These are phyloP conservation scores for Xylariaceae sp. DNA, from an alignment of 2,329 filamentous ascomycete genomes.

Conservation along the genomic window DNA sequence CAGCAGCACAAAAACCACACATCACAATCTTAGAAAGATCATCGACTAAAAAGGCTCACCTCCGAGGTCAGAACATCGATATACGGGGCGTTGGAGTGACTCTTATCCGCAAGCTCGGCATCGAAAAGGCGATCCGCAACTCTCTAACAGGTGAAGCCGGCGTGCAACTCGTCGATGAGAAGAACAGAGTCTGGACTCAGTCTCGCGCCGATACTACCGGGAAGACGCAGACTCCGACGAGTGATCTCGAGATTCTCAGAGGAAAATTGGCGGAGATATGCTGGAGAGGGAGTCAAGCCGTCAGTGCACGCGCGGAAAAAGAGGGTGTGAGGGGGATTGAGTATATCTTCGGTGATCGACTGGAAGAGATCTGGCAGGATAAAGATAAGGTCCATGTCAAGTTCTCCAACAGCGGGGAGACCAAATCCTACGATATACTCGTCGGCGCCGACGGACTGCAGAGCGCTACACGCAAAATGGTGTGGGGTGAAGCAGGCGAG, in stretches of 20 bases:
- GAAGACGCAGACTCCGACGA: not conserved
- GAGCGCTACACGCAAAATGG: not conserved
- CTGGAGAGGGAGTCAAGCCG: not conserved
- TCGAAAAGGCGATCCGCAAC: not conserved
- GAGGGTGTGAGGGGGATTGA: not conserved
- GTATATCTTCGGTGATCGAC: not conserved
- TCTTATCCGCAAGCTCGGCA: not conserved
- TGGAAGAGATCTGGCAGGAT: not conserved
- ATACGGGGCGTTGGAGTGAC: not conserved
- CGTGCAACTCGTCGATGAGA: not conserved
- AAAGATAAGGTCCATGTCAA: not conserved
- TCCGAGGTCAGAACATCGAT: not conserved
- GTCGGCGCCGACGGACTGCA: not conserved
- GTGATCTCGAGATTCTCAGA: not conserved
- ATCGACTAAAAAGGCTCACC: not conserved
- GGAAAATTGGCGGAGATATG: not conserved
- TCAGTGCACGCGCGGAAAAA: not conserved
- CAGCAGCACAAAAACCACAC: not conserved
- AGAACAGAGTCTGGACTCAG: not conserved
- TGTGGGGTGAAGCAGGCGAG: not conserved
- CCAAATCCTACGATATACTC: not conserved
- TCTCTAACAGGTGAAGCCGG: not conserved
- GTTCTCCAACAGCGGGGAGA: not conserved
- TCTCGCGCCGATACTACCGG: not conserved
- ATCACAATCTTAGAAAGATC: not conserved